Base-by-base conservation (phyloP, 2,329 filamentous ascomycete species). In the Leptographium lundbergii region DNA sequence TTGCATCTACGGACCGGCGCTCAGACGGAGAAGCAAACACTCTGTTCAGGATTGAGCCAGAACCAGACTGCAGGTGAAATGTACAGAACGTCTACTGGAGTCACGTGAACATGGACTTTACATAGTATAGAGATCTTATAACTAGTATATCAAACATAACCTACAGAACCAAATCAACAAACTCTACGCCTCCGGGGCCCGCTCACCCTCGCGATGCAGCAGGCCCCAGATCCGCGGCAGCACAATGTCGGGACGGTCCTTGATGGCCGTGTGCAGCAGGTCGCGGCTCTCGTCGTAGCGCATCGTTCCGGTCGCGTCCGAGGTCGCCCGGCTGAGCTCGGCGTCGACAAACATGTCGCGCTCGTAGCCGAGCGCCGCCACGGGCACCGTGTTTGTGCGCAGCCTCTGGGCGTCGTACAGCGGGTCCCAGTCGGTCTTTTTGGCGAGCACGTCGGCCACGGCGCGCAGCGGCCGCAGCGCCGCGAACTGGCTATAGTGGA, bases 1-100 rank as follows among this genome's bases (percentile, higher is more conserved):
- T 13, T 67, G 69, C 10, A 63, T 65, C 3, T 68, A 63, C 54
- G 71, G 71, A 2, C 67, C 67, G 22, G 36, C 59, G 3, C 57
- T 73, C n/a, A n/a, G 47, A 2, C 27, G n/a, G 29, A 24, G 22
- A 25, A 56, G 57, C 47, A 53, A 22, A 27, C 27, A 34, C 27
- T 53, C 27, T 19, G 22, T 9, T 7, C 51, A 53, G n/a, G n/a
- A n/a, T n/a, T n/a, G n/a, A 19, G 29, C 29, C n/a, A n/a, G n/a
- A n/a, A n/a, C n/a, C n/a, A n/a, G n/a, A n/a, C n/a, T n/a, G n/a
- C n/a, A n/a, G n/a, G n/a, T n/a, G n/a, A n/a, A n/a, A n/a, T n/a
- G n/a, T n/a, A n/a, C n/a, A n/a, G n/a, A n/a, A n/a, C n/a, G n/a
- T n/a, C n/a, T n/a, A n/a, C n/a, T n/a, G n/a, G n/a, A n/a, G n/a